Evolutionary conservation across 148 eudicot species (phyloP), one percentile per base, ranked within the genome.

Genomic region (Amaranthus palmeri): DNA sequence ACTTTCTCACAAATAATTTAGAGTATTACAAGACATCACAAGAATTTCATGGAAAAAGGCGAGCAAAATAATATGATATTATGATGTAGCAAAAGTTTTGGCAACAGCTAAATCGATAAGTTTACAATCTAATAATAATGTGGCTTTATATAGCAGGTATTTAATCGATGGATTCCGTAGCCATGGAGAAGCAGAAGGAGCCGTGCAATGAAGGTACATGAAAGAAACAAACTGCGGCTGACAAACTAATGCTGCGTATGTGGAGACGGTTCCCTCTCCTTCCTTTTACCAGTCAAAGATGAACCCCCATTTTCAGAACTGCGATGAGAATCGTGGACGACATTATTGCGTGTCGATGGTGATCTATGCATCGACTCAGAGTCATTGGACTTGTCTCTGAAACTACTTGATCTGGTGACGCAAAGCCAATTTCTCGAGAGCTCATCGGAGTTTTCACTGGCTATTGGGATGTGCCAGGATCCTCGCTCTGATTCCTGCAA

Each of bases 401-500:
- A 15, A 52, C 73, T 69, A 63, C 66, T 76, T 43, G 75, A 66
- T 63, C 89, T 81, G 3, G 86, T 78, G 49, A 86, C 69, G 72
- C 97, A 92, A 62, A 92, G 88, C 97, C 97, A 92, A 41, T 68
- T 85, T 81, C 95, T 86, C 44, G 76, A 83, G 63, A 78, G 68
- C 80, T 86, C 88, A 13, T 85, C 85, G 13, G 25, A 66, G 65
- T 61, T 67, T 73, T 86, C 88, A 40, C 78, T 79, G 6, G 87
- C 74, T 71, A 86, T 68, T 54, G 92, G 92, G 65, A 88, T 67
- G 69, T 88, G 92, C 92, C 92, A 87, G 45, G 84, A 62, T 74
- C 91, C 91, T 52, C 79, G 83, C 58, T 83, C 87, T 10, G 88
- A 87, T 78, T 87, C 88, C 88, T 85, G 83, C 72, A 79, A 72